Evolutionary conservation across 2,329 filamentous ascomycete species (phyloP).

Genomic region (Penicillium sp.): DNA sequence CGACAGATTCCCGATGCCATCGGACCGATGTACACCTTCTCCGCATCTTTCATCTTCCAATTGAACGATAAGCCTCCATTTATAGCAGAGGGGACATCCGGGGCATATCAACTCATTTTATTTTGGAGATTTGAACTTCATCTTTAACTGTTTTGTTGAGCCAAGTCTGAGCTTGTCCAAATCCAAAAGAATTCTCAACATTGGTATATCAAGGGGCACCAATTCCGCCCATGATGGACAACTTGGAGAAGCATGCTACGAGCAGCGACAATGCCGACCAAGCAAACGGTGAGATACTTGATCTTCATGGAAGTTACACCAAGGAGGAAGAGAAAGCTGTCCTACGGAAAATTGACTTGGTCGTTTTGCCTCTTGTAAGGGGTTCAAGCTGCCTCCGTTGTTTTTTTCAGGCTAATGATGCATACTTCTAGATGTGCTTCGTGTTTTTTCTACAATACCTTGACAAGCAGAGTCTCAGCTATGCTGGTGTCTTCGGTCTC

Average conservation of each 20-base stretch:
- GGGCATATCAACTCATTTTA: not conserved
- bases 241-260: not conserved
- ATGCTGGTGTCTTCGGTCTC: slow-evolving; percentile 47
- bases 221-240: not conserved
- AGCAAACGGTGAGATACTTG: slow-evolving; percentile 9
- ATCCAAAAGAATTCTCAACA: not conserved
- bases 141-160: not conserved
- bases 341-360: slow-evolving; percentile 21
- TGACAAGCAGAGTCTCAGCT: slow-evolving; percentile 49
- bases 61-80: not conserved
- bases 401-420: not conserved
- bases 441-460: slow-evolving; percentile 50
- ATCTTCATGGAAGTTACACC: slow-evolving; percentile 9
- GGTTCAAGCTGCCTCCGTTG: not conserved
- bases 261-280: slow-evolving; percentile 9
- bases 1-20: slow-evolving; percentile 15
- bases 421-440: slow-evolving; percentile 40
- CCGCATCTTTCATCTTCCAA: slow-evolving; percentile 2
- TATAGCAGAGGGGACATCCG: not conserved
- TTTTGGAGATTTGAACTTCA: not conserved
- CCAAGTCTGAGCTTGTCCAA: not conserved
- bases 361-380: slow-evolving; percentile 23
- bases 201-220: not conserved
- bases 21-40: slow-evolving; percentile 14
- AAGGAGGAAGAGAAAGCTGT: slow-evolving; percentile 20